Evolutionary conservation across 305 asterid species (phyloP).

Genomic region (Solanum hybrid): DNA sequence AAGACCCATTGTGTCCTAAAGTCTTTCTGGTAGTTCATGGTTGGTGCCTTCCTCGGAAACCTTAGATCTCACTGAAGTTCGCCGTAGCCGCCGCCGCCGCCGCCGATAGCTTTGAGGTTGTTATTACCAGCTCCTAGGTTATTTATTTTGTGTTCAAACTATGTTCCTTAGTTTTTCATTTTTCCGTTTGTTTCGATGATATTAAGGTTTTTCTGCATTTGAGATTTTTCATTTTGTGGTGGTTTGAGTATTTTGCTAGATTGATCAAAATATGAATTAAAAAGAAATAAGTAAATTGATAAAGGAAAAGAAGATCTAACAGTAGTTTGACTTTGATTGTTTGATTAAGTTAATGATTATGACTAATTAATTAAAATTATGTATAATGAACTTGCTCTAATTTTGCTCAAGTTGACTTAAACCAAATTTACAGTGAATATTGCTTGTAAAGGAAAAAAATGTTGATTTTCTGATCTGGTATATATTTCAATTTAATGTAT

Average conservation of each 20-base stretch:
- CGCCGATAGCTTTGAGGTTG: constrained; percentile 1
- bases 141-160: not conserved
- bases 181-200: not conserved
- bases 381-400: not conserved
- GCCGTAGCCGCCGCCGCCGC: not conserved
- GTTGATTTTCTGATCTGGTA: not conserved
- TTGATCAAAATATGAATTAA: not conserved
- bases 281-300: not conserved
- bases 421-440: not conserved
- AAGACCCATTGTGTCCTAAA: not conserved
- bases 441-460: not conserved
- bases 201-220: not conserved
- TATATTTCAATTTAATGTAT: not conserved
- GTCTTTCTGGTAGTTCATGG: not conserved
- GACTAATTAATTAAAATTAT: not conserved
- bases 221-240: not conserved
- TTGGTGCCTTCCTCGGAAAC: not conserved
- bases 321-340: not conserved
- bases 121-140: not conserved
- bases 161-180: not conserved
- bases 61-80: not conserved
- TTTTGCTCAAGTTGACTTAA: not conserved
- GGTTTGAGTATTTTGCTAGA: not conserved
- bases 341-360: not conserved
- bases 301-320: not conserved